A percentile compares a stretch with the other conserved stretches of the same genome.
Evolutionary conservation across 2,329 filamentous ascomycete species (phyloP).

Genomic region (Magnaporthiopsis incrustans): DNA sequence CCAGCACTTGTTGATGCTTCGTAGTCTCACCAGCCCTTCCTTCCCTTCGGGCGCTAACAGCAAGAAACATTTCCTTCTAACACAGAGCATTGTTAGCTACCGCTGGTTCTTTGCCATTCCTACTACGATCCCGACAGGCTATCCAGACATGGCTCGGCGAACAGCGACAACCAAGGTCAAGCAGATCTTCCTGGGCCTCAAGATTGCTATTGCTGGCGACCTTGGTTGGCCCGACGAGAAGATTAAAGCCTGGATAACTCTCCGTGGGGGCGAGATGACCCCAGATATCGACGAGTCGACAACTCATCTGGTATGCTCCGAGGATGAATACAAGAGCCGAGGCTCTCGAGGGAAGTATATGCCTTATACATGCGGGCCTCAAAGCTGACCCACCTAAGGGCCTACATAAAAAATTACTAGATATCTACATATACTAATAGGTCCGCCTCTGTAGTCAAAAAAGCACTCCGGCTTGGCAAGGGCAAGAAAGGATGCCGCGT

Average conservation of each 20-base stretch:
- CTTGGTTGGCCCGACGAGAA: conserved; percentile 46
- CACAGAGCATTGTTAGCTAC: background rate
- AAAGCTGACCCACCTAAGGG: background rate
- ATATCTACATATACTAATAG: background rate
- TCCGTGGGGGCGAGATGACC: conserved; percentile 52
- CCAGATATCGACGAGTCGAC: conserved; percentile 42
- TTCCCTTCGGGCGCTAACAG: background rate
- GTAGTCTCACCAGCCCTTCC: background rate
- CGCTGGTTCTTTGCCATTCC: background rate
- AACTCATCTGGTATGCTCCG: conserved; percentile 66
- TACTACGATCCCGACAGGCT: background rate
- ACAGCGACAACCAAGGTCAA: background rate
- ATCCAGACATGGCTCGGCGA: background rate
- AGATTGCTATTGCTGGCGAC: conserved; percentile 48
- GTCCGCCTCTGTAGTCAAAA: conserved; percentile 22
- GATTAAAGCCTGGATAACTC: conserved; percentile 56
- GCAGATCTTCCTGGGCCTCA: conserved; percentile 16
- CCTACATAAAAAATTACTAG: background rate
- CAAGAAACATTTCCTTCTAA: background rate
- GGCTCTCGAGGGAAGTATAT: conserved; percentile 25
- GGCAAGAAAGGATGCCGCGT: conserved; percentile 27
- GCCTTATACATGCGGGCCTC: background rate
- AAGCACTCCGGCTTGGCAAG: conserved; percentile 22
- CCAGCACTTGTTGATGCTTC: background rate
- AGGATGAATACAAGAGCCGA: conserved; percentile 48